Percentiles rank a stretch among this genome's conserved stretches.
These are phyloP conservation scores for Colletotrichum gigasporum DNA, from an alignment of 2,329 filamentous ascomycete species.

Conservation along the genomic window DNA sequence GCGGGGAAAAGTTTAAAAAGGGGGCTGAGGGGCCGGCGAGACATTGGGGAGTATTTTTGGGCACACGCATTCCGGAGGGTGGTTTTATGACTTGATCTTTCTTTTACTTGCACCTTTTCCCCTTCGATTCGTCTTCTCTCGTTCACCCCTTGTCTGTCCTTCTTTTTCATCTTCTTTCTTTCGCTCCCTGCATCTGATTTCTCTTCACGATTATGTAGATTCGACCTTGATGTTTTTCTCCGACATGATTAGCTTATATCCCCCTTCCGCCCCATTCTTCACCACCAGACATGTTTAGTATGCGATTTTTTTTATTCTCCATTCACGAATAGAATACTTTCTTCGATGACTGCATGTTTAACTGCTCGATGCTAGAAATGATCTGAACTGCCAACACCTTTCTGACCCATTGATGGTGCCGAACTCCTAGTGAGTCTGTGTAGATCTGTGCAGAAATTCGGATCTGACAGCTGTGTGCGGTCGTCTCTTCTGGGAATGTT, in stretches of 20 bases:
- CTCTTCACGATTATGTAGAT: slow-evolving; percentile 5
- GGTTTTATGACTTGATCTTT: neutral
- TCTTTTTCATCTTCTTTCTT: neutral
- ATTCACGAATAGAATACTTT: neutral
- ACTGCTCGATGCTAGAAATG: no score
- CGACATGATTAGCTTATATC: neutral
- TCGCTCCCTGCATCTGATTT: neutral
- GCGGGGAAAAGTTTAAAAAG: slow-evolving; percentile 2
- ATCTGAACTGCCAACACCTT: no score
- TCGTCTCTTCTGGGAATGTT: no score
- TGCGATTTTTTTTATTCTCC: neutral
- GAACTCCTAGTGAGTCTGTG: no score
- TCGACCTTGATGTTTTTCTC: neutral
- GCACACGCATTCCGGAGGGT: slow-evolving; percentile 9
- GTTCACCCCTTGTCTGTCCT: neutral
- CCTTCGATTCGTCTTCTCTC: no score
- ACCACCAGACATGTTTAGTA: neutral
- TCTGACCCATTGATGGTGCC: no score
- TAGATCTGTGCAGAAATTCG: no score
- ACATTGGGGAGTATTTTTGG: neutral
- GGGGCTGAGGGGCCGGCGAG: neutral
- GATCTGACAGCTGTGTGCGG: no score
- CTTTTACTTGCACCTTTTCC: neutral
- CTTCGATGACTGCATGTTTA: no score
- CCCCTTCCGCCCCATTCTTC: neutral